Evolutionary conservation across 2,329 filamentous ascomycete species (phyloP).

Genomic region (Sphaerulina musiva): DNA sequence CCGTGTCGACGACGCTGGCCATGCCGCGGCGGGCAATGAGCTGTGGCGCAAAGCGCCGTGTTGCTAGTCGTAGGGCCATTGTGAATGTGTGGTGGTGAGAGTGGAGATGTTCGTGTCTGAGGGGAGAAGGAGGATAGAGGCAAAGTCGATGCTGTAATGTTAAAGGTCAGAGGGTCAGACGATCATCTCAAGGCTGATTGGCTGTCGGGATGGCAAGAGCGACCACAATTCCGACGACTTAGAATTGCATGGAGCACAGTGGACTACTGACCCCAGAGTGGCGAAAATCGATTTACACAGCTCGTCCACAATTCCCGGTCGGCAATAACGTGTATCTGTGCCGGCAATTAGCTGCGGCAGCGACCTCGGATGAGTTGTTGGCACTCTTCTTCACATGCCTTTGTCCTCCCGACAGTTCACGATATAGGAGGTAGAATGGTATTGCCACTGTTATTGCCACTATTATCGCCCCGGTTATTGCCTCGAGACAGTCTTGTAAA

Average conservation of each 20-base stretch:
- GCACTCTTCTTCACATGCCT: background rate
- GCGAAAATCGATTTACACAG: background rate
- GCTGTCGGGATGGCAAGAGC: background rate
- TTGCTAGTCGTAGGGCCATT: constrained; percentile 35
- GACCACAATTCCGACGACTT: background rate
- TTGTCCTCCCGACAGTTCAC: background rate
- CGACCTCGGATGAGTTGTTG: constrained; percentile 3
- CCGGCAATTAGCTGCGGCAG: constrained; percentile 2
- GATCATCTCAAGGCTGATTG: background rate
- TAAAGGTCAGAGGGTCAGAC: background rate
- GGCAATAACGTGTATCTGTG: background rate
- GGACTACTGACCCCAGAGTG: background rate
- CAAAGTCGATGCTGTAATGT: constrained; percentile 15
- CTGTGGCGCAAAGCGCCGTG: constrained; percentile 33
- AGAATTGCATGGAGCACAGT: background rate
- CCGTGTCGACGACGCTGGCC: constrained; percentile 33
- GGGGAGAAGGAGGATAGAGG: constrained; percentile 5
- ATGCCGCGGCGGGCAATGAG: constrained; percentile 32
- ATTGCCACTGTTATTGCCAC: too few relatives aligned
- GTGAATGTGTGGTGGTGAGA: constrained; percentile 20
- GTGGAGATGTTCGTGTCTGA: constrained; percentile 17
- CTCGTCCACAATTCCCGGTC: background rate
- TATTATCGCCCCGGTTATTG: too few relatives aligned
- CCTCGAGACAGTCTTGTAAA: too few relatives aligned
- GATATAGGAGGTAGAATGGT: too few relatives aligned